Percentiles rank a stretch among this genome's conserved stretches.
phyloP scores from a whole-genome alignment of 257 asterid genomes.

The Solanum peruvianum region DNA sequence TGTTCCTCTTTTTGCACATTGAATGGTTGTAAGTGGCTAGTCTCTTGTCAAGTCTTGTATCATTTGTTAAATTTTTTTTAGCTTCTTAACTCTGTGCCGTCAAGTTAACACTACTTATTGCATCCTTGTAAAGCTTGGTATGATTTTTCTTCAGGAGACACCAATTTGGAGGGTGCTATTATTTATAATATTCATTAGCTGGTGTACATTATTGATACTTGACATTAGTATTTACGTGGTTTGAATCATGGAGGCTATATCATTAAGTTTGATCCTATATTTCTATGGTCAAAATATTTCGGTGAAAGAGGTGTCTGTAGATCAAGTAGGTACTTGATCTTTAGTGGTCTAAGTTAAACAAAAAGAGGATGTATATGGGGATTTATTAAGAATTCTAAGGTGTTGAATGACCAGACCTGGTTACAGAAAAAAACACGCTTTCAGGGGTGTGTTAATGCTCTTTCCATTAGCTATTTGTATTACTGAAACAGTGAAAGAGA shows the following conservation, averaged over 20 bases:
- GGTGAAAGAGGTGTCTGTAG: neutral
- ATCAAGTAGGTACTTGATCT: neutral
- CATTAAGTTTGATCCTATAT: neutral
- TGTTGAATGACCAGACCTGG: neutral
- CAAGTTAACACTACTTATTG: neutral
- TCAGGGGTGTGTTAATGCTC: neutral
- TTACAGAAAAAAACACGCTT: neutral
- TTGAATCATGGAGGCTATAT: neutral
- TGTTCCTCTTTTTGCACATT: neutral
- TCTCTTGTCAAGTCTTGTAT: neutral
- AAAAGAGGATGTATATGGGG: neutral
- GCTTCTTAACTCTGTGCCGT: neutral
- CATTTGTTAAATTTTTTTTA: neutral
- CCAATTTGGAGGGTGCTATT: neutral
- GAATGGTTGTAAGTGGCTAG: neutral
- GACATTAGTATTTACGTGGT: neutral
- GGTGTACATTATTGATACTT: neutral
- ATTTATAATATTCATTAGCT: neutral
- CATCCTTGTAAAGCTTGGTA: neutral
- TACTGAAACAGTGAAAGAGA: neutral
- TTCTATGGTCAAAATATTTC: neutral
- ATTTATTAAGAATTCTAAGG: neutral
- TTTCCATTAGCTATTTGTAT: neutral
- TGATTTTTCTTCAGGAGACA: neutral
- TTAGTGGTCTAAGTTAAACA: neutral